Evolutionary conservation across 164 flowering plant species (phyloP), one percentile per base, ranked within the genome.

Genomic region (Sextonia rubra): DNA sequence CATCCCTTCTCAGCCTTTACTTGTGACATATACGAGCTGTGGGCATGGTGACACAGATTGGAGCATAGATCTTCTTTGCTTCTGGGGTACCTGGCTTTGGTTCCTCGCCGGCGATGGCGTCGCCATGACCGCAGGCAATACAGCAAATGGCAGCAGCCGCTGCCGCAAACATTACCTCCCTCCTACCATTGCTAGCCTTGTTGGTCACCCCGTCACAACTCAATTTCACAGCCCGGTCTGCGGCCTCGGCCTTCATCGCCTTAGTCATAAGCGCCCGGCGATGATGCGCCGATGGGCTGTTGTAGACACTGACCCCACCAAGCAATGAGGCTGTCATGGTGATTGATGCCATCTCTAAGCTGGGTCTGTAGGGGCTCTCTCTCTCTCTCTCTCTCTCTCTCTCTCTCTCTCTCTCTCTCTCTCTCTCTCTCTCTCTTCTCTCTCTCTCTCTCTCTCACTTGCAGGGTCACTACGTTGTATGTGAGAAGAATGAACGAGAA

Each of bases 21-120:
- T 90, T 86, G 84, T 63, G 92, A 70, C 97, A 93, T 47, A 91
- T 75, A 1, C 88, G 80, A 48, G 98, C 98, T 3, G 98, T 93
- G 0, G 97, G 98, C 90, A 84, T 90, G 24, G 94, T 84, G 58
- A 86, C 90, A 72, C 98, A 93, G 23, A 93, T 62, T 0, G 89
- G 87, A 15, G 86, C 88, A 72, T 91, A 91, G 80, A 78, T 73
- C 90, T 87, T 88, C 89, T 84, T 90, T 26, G 97, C 95, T 49
- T 80, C 93, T 0, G 79, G 68, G 20, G 83, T 80, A 49, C 97
- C 98, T 1, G 23, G 61, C 77, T 84, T 85, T 1, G 92, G 96
- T 75, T 83, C 94, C 4, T 83, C 91, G 1, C 89, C 91, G 22
- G 77, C 77, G 18, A 83, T 63, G 1, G 85, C 85, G 9, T 69